Base-by-base conservation (phyloP, 495 filamentous ascomycete species). In the Daldinia decipiens region DNA sequence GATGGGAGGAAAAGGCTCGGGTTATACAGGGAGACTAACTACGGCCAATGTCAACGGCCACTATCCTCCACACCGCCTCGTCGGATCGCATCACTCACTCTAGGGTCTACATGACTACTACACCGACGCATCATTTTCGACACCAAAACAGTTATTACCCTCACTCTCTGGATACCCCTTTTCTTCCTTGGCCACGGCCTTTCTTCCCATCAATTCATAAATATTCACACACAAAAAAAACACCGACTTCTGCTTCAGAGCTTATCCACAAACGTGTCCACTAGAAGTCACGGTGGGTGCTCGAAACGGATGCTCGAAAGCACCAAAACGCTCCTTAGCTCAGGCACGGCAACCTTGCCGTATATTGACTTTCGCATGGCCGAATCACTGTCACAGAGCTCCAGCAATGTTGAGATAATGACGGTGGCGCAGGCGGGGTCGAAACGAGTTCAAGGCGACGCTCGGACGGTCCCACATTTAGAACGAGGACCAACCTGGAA, bases 151-250 rank as follows among this genome's bases (percentile, higher is more conserved):
- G 6, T 56, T 11, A 56, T 29, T 8, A 29, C 31, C 13, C 15
- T 56, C 27, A 17, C 31, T 56, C 17, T 56, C 31, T 34, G n/a
- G 17, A 56, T 36, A 56, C 53, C 53, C 53, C 7, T 56, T 36
- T 36, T 32, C 29, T 56, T 56, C 53, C 24, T n/a, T 6, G 43
- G 43, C 43, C 43, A 47, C 17, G 43, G 17, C 50, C 27, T 31
- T 53, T 17, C 27, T 31, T 53, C 50, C 27, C 50, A 53, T 53
- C 24, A 27, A 13, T 53, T 53, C 11, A 29, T n/a, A 24, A 15
- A 53, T 31, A 53, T 17, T 53, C 21, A 24, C 9, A 47, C 19
- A 19, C n/a, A 40, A 47, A 47, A 19, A 7, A 11, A 47, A 24
- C 43, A 36, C 8, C 43, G 9, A 21, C 43, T 12, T 47, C 43